Evolutionary conservation across 139 green algal genomes (phyloP), one percentile per base, ranked within the genome.

Genomic region (Chlamydomonas incerta): DNA sequence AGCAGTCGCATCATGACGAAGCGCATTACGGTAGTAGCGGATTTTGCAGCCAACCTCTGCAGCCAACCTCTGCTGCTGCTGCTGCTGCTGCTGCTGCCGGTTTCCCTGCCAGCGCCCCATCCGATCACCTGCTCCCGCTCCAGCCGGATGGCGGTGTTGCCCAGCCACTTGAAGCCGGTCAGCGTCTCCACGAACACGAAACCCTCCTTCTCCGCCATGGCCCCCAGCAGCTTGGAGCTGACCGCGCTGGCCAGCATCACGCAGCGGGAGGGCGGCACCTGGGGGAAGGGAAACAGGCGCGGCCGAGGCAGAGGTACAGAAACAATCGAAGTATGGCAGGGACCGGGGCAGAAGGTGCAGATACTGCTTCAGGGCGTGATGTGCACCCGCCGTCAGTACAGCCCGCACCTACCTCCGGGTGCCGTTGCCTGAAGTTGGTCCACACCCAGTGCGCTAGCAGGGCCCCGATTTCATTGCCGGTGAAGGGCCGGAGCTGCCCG

Each of bases 161-260:
- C 95, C 6, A 97, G 90, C 95, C 94, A 97, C 82, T 97, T 97
- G 90, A 97, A 97, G 50, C 94, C 94, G 20, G 94, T 96, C 46
- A 97, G 91, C 8, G 94, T 96, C 82, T 95, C 80, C 55, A 87
- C 85, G 47, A 83, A 89, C 2, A n/a, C 52, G 33, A 94, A 90
- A 3, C 93, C 92, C 80, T 96, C 93, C 6, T 26, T 65, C 14
- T 65, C 83, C 17, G 93, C 94, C 81, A 96, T 93, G 34, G 86
- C 81, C 13, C 67, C 75, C 58, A 97, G 86, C 79, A 96, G 92
- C 55, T 82, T 76, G 66, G 86, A 93, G 83, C 83, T 93, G 29
- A 97, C 95, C 0, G 91, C 89, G 46, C 90, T 93, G 11, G 92
- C 87, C 60, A 97, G 89, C 89, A 97, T 90, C 11, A 88, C 92